Conservation (phyloP, 345 rosid genomes). For the Salix arbutifolia region DNA sequence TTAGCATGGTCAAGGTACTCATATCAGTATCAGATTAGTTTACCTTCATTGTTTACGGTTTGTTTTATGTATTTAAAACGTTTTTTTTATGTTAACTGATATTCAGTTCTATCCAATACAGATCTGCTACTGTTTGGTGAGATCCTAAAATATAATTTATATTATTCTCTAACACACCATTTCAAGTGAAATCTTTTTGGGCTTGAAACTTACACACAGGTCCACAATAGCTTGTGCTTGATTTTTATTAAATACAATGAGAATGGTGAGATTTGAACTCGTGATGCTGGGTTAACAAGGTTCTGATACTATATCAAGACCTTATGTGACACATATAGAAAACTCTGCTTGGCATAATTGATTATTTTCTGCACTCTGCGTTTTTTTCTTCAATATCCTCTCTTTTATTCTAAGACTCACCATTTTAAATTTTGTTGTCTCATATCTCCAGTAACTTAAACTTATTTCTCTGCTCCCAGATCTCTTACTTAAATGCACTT, state of each 20-base stretch:
- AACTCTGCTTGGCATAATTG: neutral
- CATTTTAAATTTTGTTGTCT: neutral
- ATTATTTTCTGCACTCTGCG: neutral
- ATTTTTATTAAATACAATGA: too few relatives aligned
- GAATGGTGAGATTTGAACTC: too few relatives aligned
- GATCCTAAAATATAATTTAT: too few relatives aligned
- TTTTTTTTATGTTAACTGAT: conserved; percentile 13
- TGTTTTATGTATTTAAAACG: conserved; percentile 3
- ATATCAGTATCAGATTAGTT: neutral
- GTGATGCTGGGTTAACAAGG: too few relatives aligned
- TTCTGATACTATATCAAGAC: neutral
- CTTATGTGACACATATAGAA: neutral
- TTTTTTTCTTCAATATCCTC: neutral
- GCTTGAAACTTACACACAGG: too few relatives aligned
- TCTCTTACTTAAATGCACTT: conserved; percentile 88
- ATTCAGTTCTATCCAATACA: neutral
- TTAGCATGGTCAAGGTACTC: conserved; percentile 92
- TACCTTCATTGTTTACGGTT: neutral
- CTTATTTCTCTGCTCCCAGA: conserved; percentile 39
- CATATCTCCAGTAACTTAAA: neutral
- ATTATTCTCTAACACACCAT: too few relatives aligned
- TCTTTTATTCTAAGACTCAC: neutral
- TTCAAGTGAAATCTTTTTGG: too few relatives aligned
- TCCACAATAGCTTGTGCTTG: too few relatives aligned
- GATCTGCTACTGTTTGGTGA: too few relatives aligned